A percentile compares a stretch with the other conserved stretches of the same genome.
phyloP scores from a whole-genome alignment of 768 basidiomycete species.

The Kockovaella imperatae region DNA sequence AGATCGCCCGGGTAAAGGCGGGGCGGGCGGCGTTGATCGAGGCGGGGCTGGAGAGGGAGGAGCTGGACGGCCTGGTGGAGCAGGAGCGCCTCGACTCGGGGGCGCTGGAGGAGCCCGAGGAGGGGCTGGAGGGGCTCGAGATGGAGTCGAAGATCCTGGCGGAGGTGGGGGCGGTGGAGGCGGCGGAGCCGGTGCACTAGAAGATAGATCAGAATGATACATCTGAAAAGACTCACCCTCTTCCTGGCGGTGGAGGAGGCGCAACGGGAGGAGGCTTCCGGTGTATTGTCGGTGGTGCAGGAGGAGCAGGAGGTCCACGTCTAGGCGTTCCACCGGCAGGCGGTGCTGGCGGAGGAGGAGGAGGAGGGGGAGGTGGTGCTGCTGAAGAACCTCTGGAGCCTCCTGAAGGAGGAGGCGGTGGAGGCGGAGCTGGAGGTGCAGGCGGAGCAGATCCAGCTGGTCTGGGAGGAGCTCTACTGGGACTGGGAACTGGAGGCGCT shows the following conservation, averaged over 20 bases:
- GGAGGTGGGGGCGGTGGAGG: slow-evolving; percentile 30
- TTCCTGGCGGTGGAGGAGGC: slow-evolving; percentile 39
- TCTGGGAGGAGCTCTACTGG: slow-evolving; percentile 43
- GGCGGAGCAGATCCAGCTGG: slow-evolving; percentile 18
- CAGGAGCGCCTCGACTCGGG: slow-evolving; percentile 1
- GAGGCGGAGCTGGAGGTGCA: slow-evolving; percentile 35
- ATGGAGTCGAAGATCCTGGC: slow-evolving; percentile 40
- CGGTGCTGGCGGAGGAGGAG: slow-evolving; percentile 29
- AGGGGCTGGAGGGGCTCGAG: slow-evolving; percentile 15
- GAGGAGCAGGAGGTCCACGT: slow-evolving; percentile 15
- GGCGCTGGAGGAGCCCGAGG: neutral
- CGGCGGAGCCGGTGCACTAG: slow-evolving; percentile 32
- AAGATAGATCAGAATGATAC: neutral
- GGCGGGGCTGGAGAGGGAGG: slow-evolving; percentile 12
- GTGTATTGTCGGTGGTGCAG: slow-evolving; percentile 8
- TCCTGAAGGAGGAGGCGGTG: slow-evolving; percentile 20
- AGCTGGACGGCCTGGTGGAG: slow-evolving; percentile 11
- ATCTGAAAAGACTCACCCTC: slow-evolving; percentile 12
- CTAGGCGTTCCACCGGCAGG: slow-evolving; percentile 30
- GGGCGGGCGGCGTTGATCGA: slow-evolving; percentile 14
- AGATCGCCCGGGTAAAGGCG: slow-evolving; percentile 28
- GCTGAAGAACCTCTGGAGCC: slow-evolving; percentile 15
- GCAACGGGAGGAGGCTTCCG: too few species aligned
- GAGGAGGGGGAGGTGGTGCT: slow-evolving; percentile 25
- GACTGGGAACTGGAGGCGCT: slow-evolving; percentile 29